Evolutionary conservation across 169 alveolate species (phyloP).

Genomic region (Cryptosporidium baileyi): DNA sequence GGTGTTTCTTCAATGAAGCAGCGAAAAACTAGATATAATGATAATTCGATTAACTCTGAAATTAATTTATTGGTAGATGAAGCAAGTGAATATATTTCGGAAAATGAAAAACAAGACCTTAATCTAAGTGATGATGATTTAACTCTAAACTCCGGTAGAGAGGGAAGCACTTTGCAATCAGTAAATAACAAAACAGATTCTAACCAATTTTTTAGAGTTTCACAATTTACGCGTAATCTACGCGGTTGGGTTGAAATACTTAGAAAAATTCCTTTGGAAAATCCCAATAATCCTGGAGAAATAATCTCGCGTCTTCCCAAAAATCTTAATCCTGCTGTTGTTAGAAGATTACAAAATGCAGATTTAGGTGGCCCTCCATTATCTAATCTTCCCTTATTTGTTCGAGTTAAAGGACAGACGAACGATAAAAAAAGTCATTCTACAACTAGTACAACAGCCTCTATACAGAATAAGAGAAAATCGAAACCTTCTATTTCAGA

Average conservation of each 20-base stretch:
- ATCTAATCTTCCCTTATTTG: slow-evolving; percentile 63
- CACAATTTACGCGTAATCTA: slow-evolving; percentile 74
- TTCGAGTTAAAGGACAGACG: slow-evolving; percentile 39
- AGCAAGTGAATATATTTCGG: slow-evolving; percentile 27
- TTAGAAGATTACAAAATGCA: slow-evolving; percentile 74
- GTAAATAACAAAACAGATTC: background rate
- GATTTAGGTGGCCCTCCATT: slow-evolving; percentile 72
- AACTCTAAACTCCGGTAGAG: background rate
- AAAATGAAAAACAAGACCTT: slow-evolving; percentile 3
- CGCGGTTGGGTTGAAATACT: slow-evolving; percentile 74
- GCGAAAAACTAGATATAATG: slow-evolving; percentile 3
- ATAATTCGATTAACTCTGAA: background rate
- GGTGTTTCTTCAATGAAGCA: slow-evolving; percentile 3
- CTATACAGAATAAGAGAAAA: slow-evolving; percentile 12
- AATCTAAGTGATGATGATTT: slow-evolving; percentile 21
- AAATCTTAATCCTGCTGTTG: slow-evolving; percentile 63
- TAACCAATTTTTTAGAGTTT: slow-evolving; percentile 55
- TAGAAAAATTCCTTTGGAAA: slow-evolving; percentile 25
- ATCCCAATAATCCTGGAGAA: slow-evolving; percentile 12
- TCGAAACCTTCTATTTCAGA: slow-evolving; percentile 52
- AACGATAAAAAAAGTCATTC: slow-evolving; percentile 14
- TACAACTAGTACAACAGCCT: slow-evolving; percentile 2
- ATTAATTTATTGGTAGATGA: background rate
- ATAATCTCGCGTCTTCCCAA: slow-evolving; percentile 42
- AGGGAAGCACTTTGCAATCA: background rate